These are phyloP conservation scores for Arthroderma sp. DNA, from an alignment of 2,329 filamentous ascomycete genomes.

Conservation along the genomic window DNA sequence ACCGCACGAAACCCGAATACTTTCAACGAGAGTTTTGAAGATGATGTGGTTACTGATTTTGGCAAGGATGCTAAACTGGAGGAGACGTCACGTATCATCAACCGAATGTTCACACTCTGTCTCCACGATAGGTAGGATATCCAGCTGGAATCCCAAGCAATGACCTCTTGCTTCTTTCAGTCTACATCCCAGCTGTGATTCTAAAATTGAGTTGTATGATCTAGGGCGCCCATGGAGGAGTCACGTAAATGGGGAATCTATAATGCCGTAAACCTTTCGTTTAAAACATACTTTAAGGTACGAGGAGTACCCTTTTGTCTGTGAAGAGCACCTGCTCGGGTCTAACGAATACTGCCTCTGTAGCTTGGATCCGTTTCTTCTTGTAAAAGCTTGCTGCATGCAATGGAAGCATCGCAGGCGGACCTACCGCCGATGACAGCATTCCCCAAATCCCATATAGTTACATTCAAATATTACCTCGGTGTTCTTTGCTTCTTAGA, in stretches of 20 bases:
- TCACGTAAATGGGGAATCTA: constrained; percentile 98
- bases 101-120: constrained; percentile 82
- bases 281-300: constrained; percentile 94
- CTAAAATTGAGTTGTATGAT: constrained; percentile 13
- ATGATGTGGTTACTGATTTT: constrained; percentile 65
- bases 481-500: constrained; percentile 90
- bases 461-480: constrained; percentile 93
- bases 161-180: background rate
- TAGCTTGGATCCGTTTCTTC: constrained; percentile 45
- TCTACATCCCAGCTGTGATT: background rate
- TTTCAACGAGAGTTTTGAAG: constrained; percentile 48
- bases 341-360: constrained; percentile 35
- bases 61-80: constrained; percentile 76
- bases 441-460: constrained; percentile 81
- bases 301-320: background rate
- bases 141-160: background rate
- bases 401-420: constrained; percentile 58
- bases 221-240: constrained; percentile 65
- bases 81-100: constrained; percentile 80
- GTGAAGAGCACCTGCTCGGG: background rate
- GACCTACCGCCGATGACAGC: constrained; percentile 69
- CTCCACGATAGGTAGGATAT: constrained; percentile 65
- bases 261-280: constrained; percentile 82
- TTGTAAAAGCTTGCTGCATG: constrained; percentile 68
- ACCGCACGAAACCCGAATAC: constrained; percentile 34